Base-by-base conservation (phyloP, 139 green algal genomes). In the Chlamydomonas schloesseri region DNA sequence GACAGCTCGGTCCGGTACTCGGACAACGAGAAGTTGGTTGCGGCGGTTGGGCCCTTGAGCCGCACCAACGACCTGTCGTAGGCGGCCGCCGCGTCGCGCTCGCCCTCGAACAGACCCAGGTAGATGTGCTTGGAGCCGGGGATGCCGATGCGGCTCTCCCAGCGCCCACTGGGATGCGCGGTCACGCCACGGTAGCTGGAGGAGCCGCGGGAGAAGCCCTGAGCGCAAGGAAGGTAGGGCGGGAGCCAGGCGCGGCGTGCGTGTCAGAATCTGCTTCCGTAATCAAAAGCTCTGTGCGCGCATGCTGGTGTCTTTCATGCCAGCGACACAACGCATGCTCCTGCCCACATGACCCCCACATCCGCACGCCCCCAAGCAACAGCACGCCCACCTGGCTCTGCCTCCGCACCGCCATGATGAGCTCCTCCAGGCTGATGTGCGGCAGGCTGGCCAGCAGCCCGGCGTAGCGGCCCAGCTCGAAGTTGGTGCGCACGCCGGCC, bases 351-450 rank as follows among this genome's bases (percentile, higher is more conserved):
- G n/a, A n/a, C n/a, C n/a, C n/a, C n/a, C n/a, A n/a, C n/a, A n/a
- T n/a, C n/a, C n/a, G n/a, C n/a, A n/a, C n/a, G n/a, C n/a, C n/a
- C n/a, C n/a, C n/a, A n/a, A n/a, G n/a, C n/a, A n/a, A n/a, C 69
- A 33, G 23, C 55, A 70, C 33, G 34, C 71, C 5, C 47, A 92
- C 91, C 89, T 94, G 91, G 88, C 87, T 92, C 83, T 94, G 95
- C 18, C 97, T 73, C 28, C 97, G 89, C 36, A 98, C 95, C 8
- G 95, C 94, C 96, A 98, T 99, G 75, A 98, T 95, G 46, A 99
- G 91, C 88, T 99, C 96, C 71, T 98, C 94, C 83, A 97, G 73
- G 3, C 87, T 92, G 88, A 98, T 97, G 82, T 73, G 91, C 73
- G 95, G 86, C 82, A 98, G 94, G 84, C 81, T 94, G 71, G 68